phyloP scores from a whole-genome alignment of 139 green algal species.

The Chlamydomonas asymmetrica region DNA sequence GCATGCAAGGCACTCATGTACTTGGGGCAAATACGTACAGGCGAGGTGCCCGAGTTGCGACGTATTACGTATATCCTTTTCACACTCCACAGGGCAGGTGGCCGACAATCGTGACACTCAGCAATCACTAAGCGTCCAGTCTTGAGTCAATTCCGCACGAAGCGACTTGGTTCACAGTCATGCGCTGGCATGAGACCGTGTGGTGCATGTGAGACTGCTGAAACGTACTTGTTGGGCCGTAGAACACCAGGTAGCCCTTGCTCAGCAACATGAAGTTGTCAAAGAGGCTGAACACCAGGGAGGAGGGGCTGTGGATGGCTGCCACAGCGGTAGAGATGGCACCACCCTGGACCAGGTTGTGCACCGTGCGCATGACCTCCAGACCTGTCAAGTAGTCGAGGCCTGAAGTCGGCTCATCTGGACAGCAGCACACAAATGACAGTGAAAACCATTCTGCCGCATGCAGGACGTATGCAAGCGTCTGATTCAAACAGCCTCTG shows the following conservation, averaged over 20 bases:
- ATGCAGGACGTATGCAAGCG: too few relatives aligned
- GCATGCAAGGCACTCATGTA: too few relatives aligned
- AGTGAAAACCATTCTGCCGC: too few relatives aligned
- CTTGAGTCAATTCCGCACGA: background rate
- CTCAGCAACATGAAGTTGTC: conserved; percentile 67
- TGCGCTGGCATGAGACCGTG: background rate
- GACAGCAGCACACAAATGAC: too few relatives aligned
- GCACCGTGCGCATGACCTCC: conserved; percentile 62
- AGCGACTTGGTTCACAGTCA: background rate
- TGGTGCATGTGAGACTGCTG: background rate
- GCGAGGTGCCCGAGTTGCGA: background rate
- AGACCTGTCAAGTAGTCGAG: conserved; percentile 71
- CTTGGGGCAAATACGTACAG: too few relatives aligned
- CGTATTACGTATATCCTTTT: background rate
- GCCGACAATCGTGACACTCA: background rate
- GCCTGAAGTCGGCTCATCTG: conserved; percentile 74
- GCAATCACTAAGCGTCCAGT: background rate
- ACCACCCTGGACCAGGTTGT: conserved; percentile 40
- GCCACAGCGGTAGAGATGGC: conserved; percentile 68
- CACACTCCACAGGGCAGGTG: too few relatives aligned
- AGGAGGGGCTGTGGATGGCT: conserved; percentile 71
- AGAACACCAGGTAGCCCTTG: conserved; percentile 54
- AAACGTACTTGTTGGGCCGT: conserved; percentile 33
- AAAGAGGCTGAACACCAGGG: conserved; percentile 65
- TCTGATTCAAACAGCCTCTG: too few relatives aligned